Conservation (phyloP, 257 asterid species). For the Salvia miltiorrhiza region DNA sequence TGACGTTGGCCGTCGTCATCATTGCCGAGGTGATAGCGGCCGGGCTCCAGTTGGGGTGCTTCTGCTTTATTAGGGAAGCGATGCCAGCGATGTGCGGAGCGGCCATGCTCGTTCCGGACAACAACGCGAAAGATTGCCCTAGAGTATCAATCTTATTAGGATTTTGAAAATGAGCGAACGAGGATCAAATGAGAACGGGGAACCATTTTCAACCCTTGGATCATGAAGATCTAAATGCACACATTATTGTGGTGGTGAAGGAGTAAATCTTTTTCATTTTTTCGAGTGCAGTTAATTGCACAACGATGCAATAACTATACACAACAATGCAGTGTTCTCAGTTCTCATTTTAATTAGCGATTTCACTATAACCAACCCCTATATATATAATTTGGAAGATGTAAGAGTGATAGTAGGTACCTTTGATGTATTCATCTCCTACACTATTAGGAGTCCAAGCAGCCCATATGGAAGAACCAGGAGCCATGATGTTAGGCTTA, state of each 20-base stretch:
- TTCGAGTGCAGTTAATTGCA: too few relatives aligned
- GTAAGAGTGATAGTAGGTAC: neutral
- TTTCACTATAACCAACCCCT: too few relatives aligned
- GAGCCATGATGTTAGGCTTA: conserved; percentile 74
- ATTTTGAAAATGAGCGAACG: too few relatives aligned
- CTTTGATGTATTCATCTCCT: conserved; percentile 53
- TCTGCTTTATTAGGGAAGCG: conserved; percentile 64
- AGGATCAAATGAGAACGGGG: neutral
- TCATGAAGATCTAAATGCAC: too few relatives aligned
- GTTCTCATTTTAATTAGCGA: too few relatives aligned
- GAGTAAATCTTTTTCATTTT: too few relatives aligned
- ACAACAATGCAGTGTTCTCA: too few relatives aligned
- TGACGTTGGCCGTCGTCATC: conserved; percentile 59
- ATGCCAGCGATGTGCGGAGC: conserved; percentile 63
- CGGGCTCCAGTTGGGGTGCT: conserved; percentile 56
- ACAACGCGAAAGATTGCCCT: conserved; percentile 53
- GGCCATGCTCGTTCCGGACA: conserved; percentile 81
- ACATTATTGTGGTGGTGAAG: too few relatives aligned
- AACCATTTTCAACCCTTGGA: too few relatives aligned
- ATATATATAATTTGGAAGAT: too few relatives aligned
- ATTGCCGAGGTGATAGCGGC: conserved; percentile 61
- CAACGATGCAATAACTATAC: too few relatives aligned
- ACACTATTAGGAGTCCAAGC: conserved; percentile 69
- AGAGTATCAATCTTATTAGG: too few relatives aligned
- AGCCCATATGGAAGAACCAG: conserved; percentile 78